phyloP scores from a whole-genome alignment of 2,329 filamentous ascomycete species.

The Rutstroemia sp. region DNA sequence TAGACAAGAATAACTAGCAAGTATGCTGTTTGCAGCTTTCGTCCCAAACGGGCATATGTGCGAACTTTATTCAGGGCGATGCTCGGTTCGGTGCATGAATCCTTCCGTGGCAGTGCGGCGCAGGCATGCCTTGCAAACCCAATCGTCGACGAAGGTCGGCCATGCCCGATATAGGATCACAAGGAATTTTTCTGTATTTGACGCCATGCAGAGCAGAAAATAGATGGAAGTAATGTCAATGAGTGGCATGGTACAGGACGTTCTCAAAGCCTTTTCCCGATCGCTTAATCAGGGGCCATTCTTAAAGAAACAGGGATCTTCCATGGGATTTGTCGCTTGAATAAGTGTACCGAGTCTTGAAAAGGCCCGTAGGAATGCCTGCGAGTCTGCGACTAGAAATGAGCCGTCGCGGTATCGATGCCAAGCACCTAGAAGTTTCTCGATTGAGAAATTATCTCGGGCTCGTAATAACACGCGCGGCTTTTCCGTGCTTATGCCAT shows the following conservation, averaged over 20 bases:
- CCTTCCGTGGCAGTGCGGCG: constrained; percentile 6
- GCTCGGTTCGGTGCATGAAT: constrained; percentile 1
- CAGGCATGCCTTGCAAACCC: not conserved
- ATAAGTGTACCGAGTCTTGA: not conserved
- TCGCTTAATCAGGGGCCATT: not conserved
- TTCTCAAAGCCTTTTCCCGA: not conserved
- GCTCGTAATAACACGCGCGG: not conserved
- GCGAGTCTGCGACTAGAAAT: not conserved
- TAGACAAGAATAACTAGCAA: not conserved
- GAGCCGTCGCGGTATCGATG: not conserved
- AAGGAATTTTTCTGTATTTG: not conserved
- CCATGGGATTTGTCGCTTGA: not conserved
- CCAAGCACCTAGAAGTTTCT: not conserved
- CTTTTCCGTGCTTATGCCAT: not conserved
- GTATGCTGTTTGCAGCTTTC: not conserved
- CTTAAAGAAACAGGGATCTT: not conserved
- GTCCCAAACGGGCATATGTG: not conserved
- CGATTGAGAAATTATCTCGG: not conserved
- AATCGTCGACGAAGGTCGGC: not conserved
- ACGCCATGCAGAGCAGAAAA: not conserved
- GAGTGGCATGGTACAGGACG: not conserved
- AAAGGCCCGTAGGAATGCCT: not conserved
- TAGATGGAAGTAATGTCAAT: not conserved
- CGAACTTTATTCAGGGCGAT: not conserved
- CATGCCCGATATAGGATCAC: not conserved